Evolutionary conservation across 306 rosid species (phyloP), one percentile per base, ranked within the genome.

Genomic region (Cajanus cajan): DNA sequence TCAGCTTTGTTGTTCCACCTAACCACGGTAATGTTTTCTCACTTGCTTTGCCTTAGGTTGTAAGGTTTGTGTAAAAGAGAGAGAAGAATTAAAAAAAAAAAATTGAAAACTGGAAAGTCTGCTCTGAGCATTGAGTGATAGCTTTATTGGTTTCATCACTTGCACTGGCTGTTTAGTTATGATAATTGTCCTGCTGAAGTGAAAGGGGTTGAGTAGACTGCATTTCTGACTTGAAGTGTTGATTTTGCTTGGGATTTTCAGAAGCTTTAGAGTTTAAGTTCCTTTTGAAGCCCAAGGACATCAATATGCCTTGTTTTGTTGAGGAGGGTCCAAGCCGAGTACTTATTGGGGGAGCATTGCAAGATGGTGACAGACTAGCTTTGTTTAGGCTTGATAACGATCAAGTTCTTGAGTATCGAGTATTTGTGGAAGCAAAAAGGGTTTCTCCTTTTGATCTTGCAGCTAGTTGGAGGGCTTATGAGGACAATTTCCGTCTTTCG

Each of bases 401-500:
- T 19, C 93, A 82, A 68, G 81, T 86, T 82, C 83, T 91, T 22
- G 97, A 93, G 88, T 92, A 85, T 75, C 88, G 83, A 65, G 99
- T 95, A 24, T 89, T 92, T 86, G 92, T 90, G 65, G 90, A 86
- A 76, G 96, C 98, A 18, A 87, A 85, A 64, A 87, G 92, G 76
- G 97, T 93, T 76, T 95, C 98, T 5, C 95, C 99, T 6, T 90
- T 91, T 76, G 98, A 95, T 69, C 99, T 95, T 76, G 99, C 99
- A 1, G 97, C 96, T 16, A 95, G 99, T 90, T 95, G 99, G 99
- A 91, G 99, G 83, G 93, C 96, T 63, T 91, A 95, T 82, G 92
- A 82, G 82, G 93, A 89, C 78, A 76, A 95, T 74, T 88, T 95
- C 40, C 85, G 90, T 83, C 90, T 87, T 48, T 91, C 99, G 0